Evolutionary conservation across 1,284 basidiomycete species (phyloP).

Genomic region (Sporisorium iseilematis-ciliati): DNA sequence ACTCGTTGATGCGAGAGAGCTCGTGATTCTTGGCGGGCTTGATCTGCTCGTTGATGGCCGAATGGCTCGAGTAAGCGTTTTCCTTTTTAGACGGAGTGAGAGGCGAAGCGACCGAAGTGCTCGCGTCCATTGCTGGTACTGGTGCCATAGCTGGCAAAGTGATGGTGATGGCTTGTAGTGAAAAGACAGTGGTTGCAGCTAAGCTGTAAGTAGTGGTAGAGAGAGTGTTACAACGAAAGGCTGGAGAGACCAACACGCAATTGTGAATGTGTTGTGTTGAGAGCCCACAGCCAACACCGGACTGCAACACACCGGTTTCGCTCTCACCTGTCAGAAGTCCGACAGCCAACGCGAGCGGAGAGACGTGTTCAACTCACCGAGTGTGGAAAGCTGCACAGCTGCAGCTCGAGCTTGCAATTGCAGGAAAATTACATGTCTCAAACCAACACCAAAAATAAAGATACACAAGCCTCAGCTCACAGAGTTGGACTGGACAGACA

Average conservation of each 20-base stretch:
- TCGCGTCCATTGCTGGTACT: constrained; percentile 25
- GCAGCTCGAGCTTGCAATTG: constrained; percentile 10
- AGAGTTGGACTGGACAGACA: not conserved
- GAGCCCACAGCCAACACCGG: too few relatives aligned
- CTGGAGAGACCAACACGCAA: not conserved
- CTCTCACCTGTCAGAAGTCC: not conserved
- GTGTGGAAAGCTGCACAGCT: constrained; percentile 7
- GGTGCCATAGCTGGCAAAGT: constrained; percentile 27
- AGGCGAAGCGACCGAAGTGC: constrained; percentile 35
- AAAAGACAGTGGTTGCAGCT: not conserved
- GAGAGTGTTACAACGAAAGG: not conserved
- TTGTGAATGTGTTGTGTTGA: not conserved
- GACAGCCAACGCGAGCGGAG: not conserved
- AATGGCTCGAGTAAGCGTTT: constrained; percentile 37
- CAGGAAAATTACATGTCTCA: constrained; percentile 32
- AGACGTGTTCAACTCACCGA: constrained; percentile 2
- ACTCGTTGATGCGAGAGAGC: constrained; percentile 30
- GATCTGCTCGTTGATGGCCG: constrained; percentile 27
- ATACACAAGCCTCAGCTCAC: not conserved
- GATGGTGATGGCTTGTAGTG: not conserved
- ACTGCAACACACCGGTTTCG: not conserved
- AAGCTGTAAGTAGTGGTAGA: not conserved
- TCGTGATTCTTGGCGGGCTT: constrained; percentile 36
- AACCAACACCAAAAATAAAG: constrained; percentile 23
- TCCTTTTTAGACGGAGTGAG: constrained; percentile 46